Base-by-base conservation (phyloP, 2,329 filamentous ascomycete species). In the Fusarium ramigenum region DNA sequence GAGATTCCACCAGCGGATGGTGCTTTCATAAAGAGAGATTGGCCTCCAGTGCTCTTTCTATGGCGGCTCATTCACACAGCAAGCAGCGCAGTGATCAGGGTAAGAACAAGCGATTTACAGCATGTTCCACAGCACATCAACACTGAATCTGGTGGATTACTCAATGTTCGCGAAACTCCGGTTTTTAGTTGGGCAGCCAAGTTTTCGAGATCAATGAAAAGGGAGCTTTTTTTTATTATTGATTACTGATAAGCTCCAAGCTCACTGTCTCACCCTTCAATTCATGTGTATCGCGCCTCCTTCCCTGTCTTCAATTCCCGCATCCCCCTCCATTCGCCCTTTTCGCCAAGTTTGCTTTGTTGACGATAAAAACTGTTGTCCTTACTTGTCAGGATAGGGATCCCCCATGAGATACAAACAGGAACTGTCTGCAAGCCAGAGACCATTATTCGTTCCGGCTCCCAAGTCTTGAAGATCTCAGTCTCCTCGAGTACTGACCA, bases 21-120 rank as follows among this genome's bases (percentile, higher is more conserved):
- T 11, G 18, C 7, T 12, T 36, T 52, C 30, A 52, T 36, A 15
- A 11, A 19, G 12, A 16, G 34, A 15, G 49, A 21, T 36, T 4
- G n/a, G 9, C 6, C 32, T 19, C 18, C 9, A 52, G 12, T 15
- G n/a, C 30, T 52, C 49, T 32, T 52, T 19, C 49, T 18, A 25
- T 11, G 16, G 2, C 7, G 1, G 5, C 4, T 3, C 12, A 36
- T 52, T 21, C 9, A 52, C 18, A 3, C 7, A 0, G 2, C 7
- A 8, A 19, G 11, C 12, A 21, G 9, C 2, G 10, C 46, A 23
- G 21, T 32, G 32, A 15, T 16, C 11, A 8, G 4, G 49, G n/a
- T 9, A 52, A 10, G 32, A 9, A 8, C 12, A 19, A 36, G 9
- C 9, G 2, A 23, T 10, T 34, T 19, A 6, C n/a, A 7, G 7